phyloP scores from a whole-genome alignment of 352 stramenopile species.

The Pythium grandisporangium region DNA sequence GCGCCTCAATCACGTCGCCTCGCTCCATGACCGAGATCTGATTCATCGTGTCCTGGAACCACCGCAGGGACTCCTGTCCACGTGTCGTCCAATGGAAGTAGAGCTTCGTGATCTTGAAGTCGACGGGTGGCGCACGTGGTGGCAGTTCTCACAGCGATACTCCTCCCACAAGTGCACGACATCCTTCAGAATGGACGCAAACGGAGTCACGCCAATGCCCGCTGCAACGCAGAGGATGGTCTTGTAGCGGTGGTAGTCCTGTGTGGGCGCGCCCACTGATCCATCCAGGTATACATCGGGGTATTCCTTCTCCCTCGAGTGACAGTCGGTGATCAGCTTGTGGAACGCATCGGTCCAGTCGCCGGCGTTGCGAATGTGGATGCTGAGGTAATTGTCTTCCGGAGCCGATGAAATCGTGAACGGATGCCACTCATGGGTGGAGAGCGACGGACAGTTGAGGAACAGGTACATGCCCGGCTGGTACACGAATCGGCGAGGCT shows the following conservation, averaged over 20 bases:
- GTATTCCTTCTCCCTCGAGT: conserved; percentile 52
- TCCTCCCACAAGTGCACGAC: conserved; percentile 68
- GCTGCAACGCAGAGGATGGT: conserved; percentile 64
- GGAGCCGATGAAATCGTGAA: conserved; percentile 88
- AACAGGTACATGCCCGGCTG: conserved; percentile 84
- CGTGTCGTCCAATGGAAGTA: conserved; percentile 87
- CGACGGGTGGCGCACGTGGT: conserved; percentile 50
- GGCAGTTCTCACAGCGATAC: conserved; percentile 70
- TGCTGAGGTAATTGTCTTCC: conserved; percentile 69
- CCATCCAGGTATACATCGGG: conserved; percentile 67
- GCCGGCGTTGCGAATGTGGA: conserved; percentile 68
- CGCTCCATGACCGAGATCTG: conserved; percentile 68
- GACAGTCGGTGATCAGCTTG: conserved; percentile 49
- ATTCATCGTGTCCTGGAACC: conserved; percentile 85
- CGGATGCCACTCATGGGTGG: conserved; percentile 82
- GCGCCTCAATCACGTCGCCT: conserved; percentile 72
- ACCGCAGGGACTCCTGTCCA: conserved; percentile 66
- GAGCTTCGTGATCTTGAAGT: conserved; percentile 75
- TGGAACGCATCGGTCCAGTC: conserved; percentile 66
- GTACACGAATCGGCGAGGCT: conserved; percentile 63
- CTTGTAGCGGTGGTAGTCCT: conserved; percentile 73
- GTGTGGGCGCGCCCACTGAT: conserved; percentile 58
- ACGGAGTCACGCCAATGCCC: conserved; percentile 79
- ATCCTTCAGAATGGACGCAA: conserved; percentile 73
- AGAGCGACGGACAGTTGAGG: conserved; percentile 79